A percentile compares a stretch with the other conserved stretches of the same genome.
Evolutionary conservation across 495 filamentous ascomycete species (phyloP).

Genomic region (Podospora pseudopauciseta): DNA sequence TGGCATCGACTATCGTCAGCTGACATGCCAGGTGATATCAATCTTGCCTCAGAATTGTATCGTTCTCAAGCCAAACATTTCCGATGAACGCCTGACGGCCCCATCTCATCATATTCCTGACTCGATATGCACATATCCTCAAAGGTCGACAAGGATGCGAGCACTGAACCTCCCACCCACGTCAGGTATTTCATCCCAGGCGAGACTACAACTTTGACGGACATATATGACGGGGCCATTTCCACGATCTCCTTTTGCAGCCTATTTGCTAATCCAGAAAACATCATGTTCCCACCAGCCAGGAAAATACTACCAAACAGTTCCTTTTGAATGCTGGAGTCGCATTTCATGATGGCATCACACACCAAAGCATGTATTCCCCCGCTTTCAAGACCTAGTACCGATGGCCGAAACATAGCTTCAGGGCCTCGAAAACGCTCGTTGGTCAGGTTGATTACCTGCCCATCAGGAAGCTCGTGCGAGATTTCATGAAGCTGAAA

Average conservation of each 20-base stretch:
- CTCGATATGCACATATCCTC: slow-evolving; percentile 99
- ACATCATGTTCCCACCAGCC: slow-evolving; percentile 99
- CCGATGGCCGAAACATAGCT: slow-evolving; percentile 98
- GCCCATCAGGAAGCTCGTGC: slow-evolving; percentile 98
- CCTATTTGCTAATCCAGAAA: slow-evolving; percentile 99
- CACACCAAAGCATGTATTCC: slow-evolving; percentile 99
- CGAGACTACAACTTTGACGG: slow-evolving; percentile 97
- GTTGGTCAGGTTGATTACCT: slow-evolving; percentile 99
- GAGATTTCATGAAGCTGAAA: slow-evolving; percentile 95
- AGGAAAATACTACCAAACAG: slow-evolving; percentile 99
- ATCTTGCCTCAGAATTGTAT: too few relatives aligned
- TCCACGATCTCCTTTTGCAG: slow-evolving; percentile 99
- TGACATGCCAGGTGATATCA: too few relatives aligned
- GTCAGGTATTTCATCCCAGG: slow-evolving; percentile 99
- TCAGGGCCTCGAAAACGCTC: slow-evolving; percentile 99
- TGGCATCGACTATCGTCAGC: too few relatives aligned
- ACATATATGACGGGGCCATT: slow-evolving; percentile 97
- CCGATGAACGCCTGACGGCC: slow-evolving; percentile 98
- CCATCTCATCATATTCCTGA: slow-evolving; percentile 99
- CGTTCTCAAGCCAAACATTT: slow-evolving; percentile 70
- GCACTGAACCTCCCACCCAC: slow-evolving; percentile 99
- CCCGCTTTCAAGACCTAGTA: slow-evolving; percentile 94
- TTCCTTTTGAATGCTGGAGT: slow-evolving; percentile 98
- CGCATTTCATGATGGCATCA: slow-evolving; percentile 99
- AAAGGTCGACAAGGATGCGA: slow-evolving; percentile 99